Percentiles rank a stretch among this genome's conserved stretches.
These are phyloP conservation scores for Calonectria ilicicola DNA, from an alignment of 2,329 filamentous ascomycete genomes.

Conservation along the genomic window DNA sequence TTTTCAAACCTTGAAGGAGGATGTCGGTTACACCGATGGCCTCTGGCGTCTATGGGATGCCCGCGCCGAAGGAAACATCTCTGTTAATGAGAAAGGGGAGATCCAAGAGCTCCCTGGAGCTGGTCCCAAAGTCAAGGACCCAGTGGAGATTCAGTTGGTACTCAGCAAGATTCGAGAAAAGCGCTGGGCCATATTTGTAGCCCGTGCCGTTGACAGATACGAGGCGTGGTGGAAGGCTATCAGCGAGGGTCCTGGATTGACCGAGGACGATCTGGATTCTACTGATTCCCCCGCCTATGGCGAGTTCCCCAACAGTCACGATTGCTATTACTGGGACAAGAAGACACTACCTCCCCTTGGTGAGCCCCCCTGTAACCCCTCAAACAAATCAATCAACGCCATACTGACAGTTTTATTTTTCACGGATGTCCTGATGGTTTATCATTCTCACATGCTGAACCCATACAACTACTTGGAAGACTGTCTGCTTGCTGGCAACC, in stretches of 20 bases:
- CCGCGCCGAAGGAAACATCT: constrained; percentile 41
- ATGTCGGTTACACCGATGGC: constrained; percentile 69
- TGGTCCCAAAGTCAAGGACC: constrained; percentile 40
- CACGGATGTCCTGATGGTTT: constrained; percentile 77
- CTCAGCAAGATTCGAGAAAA: constrained; percentile 71
- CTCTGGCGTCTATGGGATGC: constrained; percentile 69
- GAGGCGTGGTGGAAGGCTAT: constrained; percentile 65
- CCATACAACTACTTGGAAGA: constrained; percentile 62
- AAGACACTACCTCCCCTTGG: constrained; percentile 37
- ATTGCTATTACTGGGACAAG: constrained; percentile 30
- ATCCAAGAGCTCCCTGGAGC: constrained; percentile 17
- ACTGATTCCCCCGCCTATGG: constrained; percentile 12
- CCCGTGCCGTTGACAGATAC: constrained; percentile 73
- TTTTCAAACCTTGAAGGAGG: constrained; percentile 71
- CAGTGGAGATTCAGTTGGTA: constrained; percentile 32
- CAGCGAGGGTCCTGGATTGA: constrained; percentile 12
- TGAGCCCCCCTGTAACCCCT: not conserved
- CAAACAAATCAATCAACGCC: not conserved
- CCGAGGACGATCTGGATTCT: constrained; percentile 23
- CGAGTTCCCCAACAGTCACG: not conserved
- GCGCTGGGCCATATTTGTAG: constrained; percentile 74
- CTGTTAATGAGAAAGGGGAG: constrained; percentile 22
- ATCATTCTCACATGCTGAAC: constrained; percentile 79
- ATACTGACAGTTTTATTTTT: not conserved
- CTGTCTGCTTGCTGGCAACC: constrained; percentile 32